Evolutionary conservation across 1,284 basidiomycete genomes (phyloP), one percentile per base, ranked within the genome.

Genomic region (Amylostereum chailletii): DNA sequence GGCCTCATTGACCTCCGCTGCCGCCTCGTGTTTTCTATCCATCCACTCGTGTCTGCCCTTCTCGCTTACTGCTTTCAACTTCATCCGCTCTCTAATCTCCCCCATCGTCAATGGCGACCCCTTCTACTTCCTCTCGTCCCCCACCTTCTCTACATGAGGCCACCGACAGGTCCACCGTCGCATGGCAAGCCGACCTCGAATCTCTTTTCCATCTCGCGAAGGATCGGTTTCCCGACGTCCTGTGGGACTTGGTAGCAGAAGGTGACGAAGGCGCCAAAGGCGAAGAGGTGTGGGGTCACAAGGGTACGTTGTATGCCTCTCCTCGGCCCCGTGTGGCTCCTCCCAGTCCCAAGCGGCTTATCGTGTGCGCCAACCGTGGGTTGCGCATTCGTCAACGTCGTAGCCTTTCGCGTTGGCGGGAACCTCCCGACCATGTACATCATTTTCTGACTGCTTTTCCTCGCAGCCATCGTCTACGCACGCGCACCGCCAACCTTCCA

Each of bases 171-270:
- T 86, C 86, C 2, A 86, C 83, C 0, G 56, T 64, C 2, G 64
- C 69, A 36, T 95, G 93, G 91, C 84, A 90, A 58, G 65, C 69
- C 34, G 84, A 95, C 68, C 76, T 96, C 8, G 75, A 81, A 54
- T 62, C 71, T 2, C 76, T 96, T 37, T 93, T 91, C 65, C 74
- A 76, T 54, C 73, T 84, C 52, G 85, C 93, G 29, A 86, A 86
- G 64, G 85, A 91, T 52, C 74, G 89, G 49, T 95, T 92, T 62
- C 86, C 88, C n/a, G 94, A 96, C 70, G 90, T 97, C 47, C 82
- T 89, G 11, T 96, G 93, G 93, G 83, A 90, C 64, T 71, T 88
- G 27, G 65, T 68, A 11, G 67, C 66, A 43, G 77, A 81, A 30
- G 75, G 75, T 34, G 76, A 74, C 48, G 69, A 69, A 30, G 67